These are phyloP conservation scores for Podaxis pistillaris DNA, from an alignment of 768 basidiomycete species.

Conservation along the genomic window DNA sequence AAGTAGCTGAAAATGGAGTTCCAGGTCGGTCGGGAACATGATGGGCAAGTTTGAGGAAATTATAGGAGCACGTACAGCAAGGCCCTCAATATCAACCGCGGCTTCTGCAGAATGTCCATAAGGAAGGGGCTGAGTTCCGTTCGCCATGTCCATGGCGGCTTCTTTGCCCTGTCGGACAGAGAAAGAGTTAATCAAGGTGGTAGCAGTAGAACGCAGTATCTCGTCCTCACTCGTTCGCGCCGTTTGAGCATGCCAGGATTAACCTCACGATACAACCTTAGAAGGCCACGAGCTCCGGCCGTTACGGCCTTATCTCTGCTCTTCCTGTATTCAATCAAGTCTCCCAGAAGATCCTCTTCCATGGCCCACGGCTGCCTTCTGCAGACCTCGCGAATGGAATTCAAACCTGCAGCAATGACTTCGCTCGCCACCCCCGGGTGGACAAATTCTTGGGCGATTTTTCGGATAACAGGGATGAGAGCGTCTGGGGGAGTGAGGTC, in stretches of 20 bases:
- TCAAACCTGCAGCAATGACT: slow-evolving; percentile 95
- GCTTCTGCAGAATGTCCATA: slow-evolving; percentile 79
- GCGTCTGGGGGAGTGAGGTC: slow-evolving; percentile 94
- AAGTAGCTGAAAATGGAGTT: slow-evolving; percentile 54
- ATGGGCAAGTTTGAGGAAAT: not conserved
- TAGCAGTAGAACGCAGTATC: not conserved
- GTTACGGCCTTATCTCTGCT: slow-evolving; percentile 92
- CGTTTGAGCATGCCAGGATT: slow-evolving; percentile 91
- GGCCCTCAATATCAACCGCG: slow-evolving; percentile 85
- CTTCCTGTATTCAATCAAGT: slow-evolving; percentile 93
- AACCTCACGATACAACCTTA: slow-evolving; percentile 93
- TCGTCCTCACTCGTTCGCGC: slow-evolving; percentile 67
- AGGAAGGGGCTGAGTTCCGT: slow-evolving; percentile 64
- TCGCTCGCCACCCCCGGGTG: slow-evolving; percentile 96
- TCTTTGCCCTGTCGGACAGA: slow-evolving; percentile 73
- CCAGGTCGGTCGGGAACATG: not conserved
- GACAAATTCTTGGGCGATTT: slow-evolving; percentile 93
- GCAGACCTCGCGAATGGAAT: slow-evolving; percentile 94
- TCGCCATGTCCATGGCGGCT: slow-evolving; percentile 73
- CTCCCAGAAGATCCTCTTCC: slow-evolving; percentile 90
- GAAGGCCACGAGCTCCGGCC: slow-evolving; percentile 81
- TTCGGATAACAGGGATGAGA: slow-evolving; percentile 83
- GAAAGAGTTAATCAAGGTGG: not conserved
- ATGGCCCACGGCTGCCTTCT: slow-evolving; percentile 94
- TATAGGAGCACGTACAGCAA: slow-evolving; percentile 57